Conservation (phyloP, 345 rosid genomes). For the Syzygium oleosum region DNA sequence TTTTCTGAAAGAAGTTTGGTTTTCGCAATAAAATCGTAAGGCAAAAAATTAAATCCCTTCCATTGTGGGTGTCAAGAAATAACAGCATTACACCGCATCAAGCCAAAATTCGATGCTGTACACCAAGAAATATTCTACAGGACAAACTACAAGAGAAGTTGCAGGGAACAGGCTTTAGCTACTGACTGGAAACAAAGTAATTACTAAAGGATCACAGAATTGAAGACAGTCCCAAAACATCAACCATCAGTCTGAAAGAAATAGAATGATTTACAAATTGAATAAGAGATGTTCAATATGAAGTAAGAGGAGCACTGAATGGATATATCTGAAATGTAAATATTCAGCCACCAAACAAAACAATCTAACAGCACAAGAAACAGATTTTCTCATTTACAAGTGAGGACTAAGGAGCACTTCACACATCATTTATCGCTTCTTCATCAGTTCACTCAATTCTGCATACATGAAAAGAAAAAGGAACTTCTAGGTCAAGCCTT, state of each 20-base stretch:
- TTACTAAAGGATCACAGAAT: background rate
- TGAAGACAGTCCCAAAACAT: background rate
- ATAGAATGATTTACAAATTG: background rate
- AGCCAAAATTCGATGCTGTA: background rate
- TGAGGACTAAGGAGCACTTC: background rate
- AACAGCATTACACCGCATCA: background rate
- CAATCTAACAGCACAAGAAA: background rate
- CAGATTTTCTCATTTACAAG: background rate
- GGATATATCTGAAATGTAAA: background rate
- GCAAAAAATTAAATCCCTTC: background rate
- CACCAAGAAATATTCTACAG: background rate
- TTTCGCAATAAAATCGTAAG: background rate
- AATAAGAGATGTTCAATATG: background rate
- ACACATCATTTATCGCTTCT: background rate
- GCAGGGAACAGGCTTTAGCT: background rate
- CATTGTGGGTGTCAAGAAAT: background rate
- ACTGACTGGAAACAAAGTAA: background rate
- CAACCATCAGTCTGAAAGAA: background rate
- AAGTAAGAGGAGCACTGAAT: background rate
- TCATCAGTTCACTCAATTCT: background rate
- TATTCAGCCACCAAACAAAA: background rate
- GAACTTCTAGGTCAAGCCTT: background rate
- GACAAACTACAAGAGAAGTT: background rate
- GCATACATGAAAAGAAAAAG: background rate
- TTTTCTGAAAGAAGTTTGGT: background rate